Evolutionary conservation across 2,329 filamentous ascomycete genomes (phyloP), one percentile per base, ranked within the genome.

Genomic region (Monosporascus sp.): DNA sequence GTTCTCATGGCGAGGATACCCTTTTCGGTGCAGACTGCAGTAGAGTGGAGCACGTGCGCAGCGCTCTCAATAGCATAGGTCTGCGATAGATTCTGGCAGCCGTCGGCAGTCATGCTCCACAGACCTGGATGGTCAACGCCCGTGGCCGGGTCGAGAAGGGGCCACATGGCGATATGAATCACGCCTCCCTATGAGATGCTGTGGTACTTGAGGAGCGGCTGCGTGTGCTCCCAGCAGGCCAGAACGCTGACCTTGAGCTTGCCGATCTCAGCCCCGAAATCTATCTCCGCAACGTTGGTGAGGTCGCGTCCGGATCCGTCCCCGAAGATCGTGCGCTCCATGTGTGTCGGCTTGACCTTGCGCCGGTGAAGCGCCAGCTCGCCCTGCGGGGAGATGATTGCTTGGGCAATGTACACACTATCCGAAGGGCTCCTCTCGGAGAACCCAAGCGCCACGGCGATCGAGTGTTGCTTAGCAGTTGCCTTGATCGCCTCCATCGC

Each of bases 51-150:
- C 1, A 85, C 81, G 55, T 78, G 85, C 0, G 77, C 65, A 8
- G 72, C 70, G 2, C 77, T 74, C 61, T 86, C 82, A 8, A 85
- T 75, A 1, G 82, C 81, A 58, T 84, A 83, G 0, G 75, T 73
- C 55, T 78, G 77, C 0, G 78, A 76, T 1, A 82, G 67, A 45
- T 61, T 72, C 31, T 71, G 71, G 52, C 71, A 74, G 5, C 72
- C 69, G 37, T 68, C 65, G 9, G 52, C 59, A 1, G 67, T 68
- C 65, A 67, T 70, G 7, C 60, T 65, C 59, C 61, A 71, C 35
- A 67, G 51, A n/a, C 54, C 58, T 1, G 54, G 55, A n/a, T 58
- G 56, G 49, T 59, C 48, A 6, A 53, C 52, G 2, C 60, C 59
- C 5, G 20, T 49, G 8, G 58, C 35, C 4, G 60, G 57, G 28